Evolutionary conservation across 1,284 basidiomycete species (phyloP).

Genomic region (Boletellus deceptivus): DNA sequence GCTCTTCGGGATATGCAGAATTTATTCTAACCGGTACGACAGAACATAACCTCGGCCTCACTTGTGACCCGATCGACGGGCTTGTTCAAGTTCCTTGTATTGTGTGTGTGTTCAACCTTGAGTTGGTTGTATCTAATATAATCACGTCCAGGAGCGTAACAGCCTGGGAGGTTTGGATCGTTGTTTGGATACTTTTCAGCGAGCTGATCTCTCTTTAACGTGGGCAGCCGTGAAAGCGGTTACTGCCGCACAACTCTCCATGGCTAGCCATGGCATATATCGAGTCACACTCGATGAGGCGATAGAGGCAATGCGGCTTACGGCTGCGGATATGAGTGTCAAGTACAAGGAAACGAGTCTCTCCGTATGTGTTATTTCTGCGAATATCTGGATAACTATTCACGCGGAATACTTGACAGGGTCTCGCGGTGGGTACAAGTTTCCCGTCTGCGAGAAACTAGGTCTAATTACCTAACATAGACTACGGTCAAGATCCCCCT

Average conservation of each 20-base stretch:
- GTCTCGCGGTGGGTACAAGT: constrained; percentile 54
- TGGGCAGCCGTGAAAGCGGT: constrained; percentile 78
- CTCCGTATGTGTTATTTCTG: constrained; percentile 52
- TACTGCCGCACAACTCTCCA: constrained; percentile 90
- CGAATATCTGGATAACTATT: constrained; percentile 5
- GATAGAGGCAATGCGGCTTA: constrained; percentile 93
- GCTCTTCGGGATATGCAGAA: neutral
- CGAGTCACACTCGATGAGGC: constrained; percentile 92
- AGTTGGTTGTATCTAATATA: constrained; percentile 5
- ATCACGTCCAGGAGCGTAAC: constrained; percentile 65
- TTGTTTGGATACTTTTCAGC: neutral
- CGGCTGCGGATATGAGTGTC: constrained; percentile 84
- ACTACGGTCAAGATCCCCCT: constrained; percentile 75
- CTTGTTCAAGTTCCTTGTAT: constrained; percentile 95
- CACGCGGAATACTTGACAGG: constrained; percentile 37
- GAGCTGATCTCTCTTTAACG: constrained; percentile 7
- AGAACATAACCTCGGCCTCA: constrained; percentile 87
- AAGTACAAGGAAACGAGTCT: constrained; percentile 93
- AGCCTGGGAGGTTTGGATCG: constrained; percentile 69
- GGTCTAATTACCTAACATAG: constrained; percentile 28
- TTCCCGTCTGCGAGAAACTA: neutral
- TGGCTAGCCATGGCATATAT: constrained; percentile 87
- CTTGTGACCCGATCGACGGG: constrained; percentile 92
- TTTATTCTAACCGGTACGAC: constrained; percentile 16
- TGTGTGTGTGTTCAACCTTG: constrained; percentile 44